Base-by-base conservation (phyloP, 495 filamentous ascomycete species). In the Neurospora terricola region DNA sequence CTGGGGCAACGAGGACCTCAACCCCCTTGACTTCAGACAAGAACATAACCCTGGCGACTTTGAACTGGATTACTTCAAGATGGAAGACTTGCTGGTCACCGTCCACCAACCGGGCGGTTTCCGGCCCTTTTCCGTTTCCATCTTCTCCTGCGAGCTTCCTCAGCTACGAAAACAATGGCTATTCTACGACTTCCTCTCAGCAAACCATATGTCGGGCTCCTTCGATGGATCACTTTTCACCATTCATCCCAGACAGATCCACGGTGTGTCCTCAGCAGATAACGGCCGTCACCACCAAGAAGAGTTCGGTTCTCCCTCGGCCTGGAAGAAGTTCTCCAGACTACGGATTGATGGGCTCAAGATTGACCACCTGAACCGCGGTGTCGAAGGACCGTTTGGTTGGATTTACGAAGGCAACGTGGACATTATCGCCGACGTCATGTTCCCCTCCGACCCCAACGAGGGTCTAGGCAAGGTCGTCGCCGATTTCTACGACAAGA, bases 361-460 rank as follows among this genome's bases (percentile, higher is more conserved):
- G 77, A 97, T 99, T 71, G 95, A 98, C 78, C 96, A 99, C 80
- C 86, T 99, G 4, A 99, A 99, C 78, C 91, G 94, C 40, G 95
- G 96, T 38, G 91, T 97, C 6, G 90, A 96, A 74, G 96, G 96
- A 0, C 96, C 94, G 0, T 98, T 99, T 79, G 94, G 93, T 0
- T 99, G 96, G 96, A 99, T 99, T 45, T 90, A 95, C 77, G 92
- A 97, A 81, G 96, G 96, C 9, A 94, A 92, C 70, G 96, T 99
- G 45, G 96, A 99, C 79, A 97, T 99, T 71, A 91, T 98, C 21
- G 93, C 96, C 7, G 96, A 99, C 75, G 89, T 98, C 71, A 92
- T 96, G 89, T 91, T 99, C 74, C 96, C 96, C 4, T 86, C 88
- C 4, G 96, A 97, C 38, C 89, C 89, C 54, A 91, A 97, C 69